Conservation (phyloP, 1,284 basidiomycete species). For the Uromyces viciae-fabae region DNA sequence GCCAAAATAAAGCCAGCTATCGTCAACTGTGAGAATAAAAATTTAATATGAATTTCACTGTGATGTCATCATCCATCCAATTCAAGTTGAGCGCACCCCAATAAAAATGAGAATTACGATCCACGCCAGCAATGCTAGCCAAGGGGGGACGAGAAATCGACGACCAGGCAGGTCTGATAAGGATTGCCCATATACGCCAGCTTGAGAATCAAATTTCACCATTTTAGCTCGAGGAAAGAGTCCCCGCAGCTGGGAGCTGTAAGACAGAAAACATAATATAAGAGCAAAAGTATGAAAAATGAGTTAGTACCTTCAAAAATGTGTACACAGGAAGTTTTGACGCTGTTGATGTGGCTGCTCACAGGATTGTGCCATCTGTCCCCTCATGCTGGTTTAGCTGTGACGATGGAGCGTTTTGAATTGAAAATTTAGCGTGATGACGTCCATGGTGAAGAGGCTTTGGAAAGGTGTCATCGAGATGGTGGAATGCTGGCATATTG, state of each 20-base stretch:
- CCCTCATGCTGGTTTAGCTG: too few species aligned
- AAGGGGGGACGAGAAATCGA: constrained; percentile 27
- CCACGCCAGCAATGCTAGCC: constrained; percentile 18
- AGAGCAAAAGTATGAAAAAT: too few species aligned
- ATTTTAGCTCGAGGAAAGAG: background rate
- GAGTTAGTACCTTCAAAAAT: too few species aligned
- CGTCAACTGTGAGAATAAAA: constrained; percentile 4
- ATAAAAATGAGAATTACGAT: constrained; percentile 3
- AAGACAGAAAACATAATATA: background rate
- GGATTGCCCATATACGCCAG: constrained; percentile 7
- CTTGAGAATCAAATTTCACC: constrained; percentile 3
- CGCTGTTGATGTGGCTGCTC: too few species aligned
- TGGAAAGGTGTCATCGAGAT: too few species aligned
- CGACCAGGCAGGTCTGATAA: constrained; percentile 27
- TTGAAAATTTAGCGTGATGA: too few species aligned
- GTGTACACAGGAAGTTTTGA: too few species aligned
- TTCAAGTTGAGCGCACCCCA: background rate
- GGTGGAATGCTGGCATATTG: too few species aligned
- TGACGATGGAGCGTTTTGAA: too few species aligned
- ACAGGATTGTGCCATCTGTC: too few species aligned
- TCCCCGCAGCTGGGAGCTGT: background rate
- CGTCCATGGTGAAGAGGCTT: too few species aligned
- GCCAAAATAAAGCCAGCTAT: constrained; percentile 29
- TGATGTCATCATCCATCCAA: background rate
- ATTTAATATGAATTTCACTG: background rate